Conservation (phyloP, 1,139 yeast genomes). For the Nadsonia commutata region DNA sequence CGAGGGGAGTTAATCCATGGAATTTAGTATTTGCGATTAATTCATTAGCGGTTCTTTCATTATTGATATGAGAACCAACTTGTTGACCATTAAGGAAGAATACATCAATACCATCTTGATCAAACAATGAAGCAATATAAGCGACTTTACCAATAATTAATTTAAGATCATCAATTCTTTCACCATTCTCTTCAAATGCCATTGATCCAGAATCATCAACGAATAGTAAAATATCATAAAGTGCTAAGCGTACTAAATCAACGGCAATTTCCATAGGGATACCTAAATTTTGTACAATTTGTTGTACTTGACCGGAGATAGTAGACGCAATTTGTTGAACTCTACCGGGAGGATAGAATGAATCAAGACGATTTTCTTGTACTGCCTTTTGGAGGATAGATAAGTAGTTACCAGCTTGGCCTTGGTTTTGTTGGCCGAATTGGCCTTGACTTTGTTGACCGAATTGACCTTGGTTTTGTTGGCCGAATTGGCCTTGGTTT, state of each 20-base stretch:
- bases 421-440: conserved; percentile 1
- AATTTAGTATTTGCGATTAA: conserved; percentile 17
- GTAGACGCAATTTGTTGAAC: conserved; percentile 18
- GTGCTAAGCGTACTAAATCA: conserved; percentile 20
- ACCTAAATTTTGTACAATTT: conserved; percentile 17
- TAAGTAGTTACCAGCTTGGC: conserved; percentile 10
- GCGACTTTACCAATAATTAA: conserved; percentile 20
- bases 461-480: conserved; percentile 1
- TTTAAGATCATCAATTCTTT: conserved; percentile 23
- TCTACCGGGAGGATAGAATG: conserved; percentile 21
- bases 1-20: conserved; percentile 22
- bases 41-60: conserved; percentile 16
- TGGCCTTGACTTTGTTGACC: conserved; percentile 6
- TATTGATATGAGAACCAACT: conserved; percentile 17
- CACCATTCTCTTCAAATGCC: conserved; percentile 24
- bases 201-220: conserved; percentile 25
- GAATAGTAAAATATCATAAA: conserved; percentile 21
- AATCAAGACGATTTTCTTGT: conserved; percentile 19
- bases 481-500: not conserved
- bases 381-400: conserved; percentile 17
- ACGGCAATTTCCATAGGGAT: conserved; percentile 21
- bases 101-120: conserved; percentile 22
- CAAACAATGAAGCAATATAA: conserved; percentile 20
- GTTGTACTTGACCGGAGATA: conserved; percentile 15
- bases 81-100: conserved; percentile 20